Base-by-base conservation (phyloP, 2,329 filamentous ascomycete genomes). In the Pyrenochaeta sp. region DNA sequence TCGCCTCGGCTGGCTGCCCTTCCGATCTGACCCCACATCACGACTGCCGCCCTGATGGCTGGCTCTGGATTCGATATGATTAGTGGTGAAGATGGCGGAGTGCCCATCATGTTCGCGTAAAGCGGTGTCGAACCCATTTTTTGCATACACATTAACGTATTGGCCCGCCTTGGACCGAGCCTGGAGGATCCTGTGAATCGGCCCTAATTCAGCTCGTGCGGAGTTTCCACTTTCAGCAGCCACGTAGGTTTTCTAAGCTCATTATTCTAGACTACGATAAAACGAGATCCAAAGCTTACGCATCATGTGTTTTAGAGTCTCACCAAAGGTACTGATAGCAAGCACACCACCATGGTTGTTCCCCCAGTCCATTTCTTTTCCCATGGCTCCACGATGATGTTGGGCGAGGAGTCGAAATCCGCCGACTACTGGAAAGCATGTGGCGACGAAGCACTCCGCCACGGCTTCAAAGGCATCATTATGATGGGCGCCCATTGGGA, bases 401-500 rank as follows among this genome's bases (percentile, higher is more conserved):
- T 89, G 12, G 87, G 86, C 31, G 87, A 89, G 66, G 82, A 87
- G 61, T 85, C 82, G 12, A 71, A 77, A 2, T 87, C 85, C 0
- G 86, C 86, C 10, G 78, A 80, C 17, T 89, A 88, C 74, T 89
- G 87, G 87, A 87, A 87, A 68, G 79, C 82, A 57, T 84, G 82
- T 61, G 87, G 87, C 42, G 85, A 89, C 58, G 83, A 84, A 55
- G 87, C 87, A 2, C 79, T 88, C 5, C 81, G 79, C 5, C 75
- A 85, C 54, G 81, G 81, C 12, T 80, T 89, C 70, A 85, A 88
- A 71, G 84, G 85, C 33, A 77, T 89, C 2, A 77, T 90, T 30
- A 87, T 89, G 68, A 89, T 89, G 87, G 86, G 87, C 39, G 87
- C 87, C 0, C 87, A 90, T 65, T 90, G 87, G 87, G 87, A 85